Evolutionary conservation across 2,329 filamentous ascomycete genomes (phyloP), one percentile per base, ranked within the genome.

Genomic region (Ophiostoma ips): DNA sequence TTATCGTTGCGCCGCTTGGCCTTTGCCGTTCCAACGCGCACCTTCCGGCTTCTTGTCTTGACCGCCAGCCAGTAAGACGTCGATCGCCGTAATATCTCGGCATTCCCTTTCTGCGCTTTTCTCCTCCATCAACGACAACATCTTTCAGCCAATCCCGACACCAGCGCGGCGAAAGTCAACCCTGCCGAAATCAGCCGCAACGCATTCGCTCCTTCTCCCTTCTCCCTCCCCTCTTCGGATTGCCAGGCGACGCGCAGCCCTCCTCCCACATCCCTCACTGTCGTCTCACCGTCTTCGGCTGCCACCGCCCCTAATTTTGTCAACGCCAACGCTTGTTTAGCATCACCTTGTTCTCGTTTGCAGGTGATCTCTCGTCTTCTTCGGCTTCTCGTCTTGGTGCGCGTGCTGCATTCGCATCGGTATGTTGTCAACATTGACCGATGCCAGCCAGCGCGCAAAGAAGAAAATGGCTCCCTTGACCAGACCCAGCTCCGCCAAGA

Each of bases 381-480:
- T 40, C 13, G 37, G 37, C 37, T 19, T 40, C 18, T 10, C 18
- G 13, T 13, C 38, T 16, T 15, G 24, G 21, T 21, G 40, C 24
- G 30, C 40, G 40, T 19, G 28, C 30, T 33, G 43, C 43, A n/a
- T 45, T 34, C n/a, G 33, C 43, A n/a, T 34, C 16, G 43, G 43
- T 15, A 45, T 18, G 18, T 36, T 46, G 44, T 18, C 44, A 18
- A n/a, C 44, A 11, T 36, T 13, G 13, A 36, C 43, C 30, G 30
- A 34, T 45, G 30, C 30, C n/a, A 12, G 43, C 43, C 31, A 46
- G 44, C 44, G 44, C 44, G 44, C 44, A 35, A 46, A 35, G 33
- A 37, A 18, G 33, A 16, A 18, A 15, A 45, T 45, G 43, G 16
- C 43, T 18, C 43, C 43, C 30, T 30, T 34, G 24, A 19, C 24